A percentile compares a stretch with the other conserved stretches of the same genome.
These are phyloP conservation scores for Kwoniella mangroviensis DNA, from an alignment of 768 basidiomycete genomes.

Conservation along the genomic window DNA sequence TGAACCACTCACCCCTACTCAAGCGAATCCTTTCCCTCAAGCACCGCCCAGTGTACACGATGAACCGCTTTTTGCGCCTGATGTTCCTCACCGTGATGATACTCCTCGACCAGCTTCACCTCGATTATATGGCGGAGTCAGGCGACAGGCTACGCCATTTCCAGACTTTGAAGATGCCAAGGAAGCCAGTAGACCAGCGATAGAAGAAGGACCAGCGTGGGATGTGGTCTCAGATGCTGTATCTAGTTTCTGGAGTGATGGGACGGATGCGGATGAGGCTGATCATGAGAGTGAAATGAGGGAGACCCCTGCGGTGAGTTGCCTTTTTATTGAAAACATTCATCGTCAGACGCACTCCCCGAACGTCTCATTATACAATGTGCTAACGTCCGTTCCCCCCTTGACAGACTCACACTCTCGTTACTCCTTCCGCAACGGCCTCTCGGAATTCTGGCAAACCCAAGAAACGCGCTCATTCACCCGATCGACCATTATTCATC, in stretches of 20 bases:
- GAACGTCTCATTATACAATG: too few species aligned
- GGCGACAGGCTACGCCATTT: neutral
- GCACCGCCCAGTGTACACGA: neutral
- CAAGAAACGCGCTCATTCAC: neutral
- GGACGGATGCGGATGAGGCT: slow-evolving; percentile 14
- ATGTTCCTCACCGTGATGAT: neutral
- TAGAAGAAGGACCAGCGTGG: slow-evolving; percentile 7
- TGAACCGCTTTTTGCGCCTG: neutral
- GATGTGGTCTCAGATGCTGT: slow-evolving; percentile 22
- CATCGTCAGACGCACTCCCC: too few species aligned
- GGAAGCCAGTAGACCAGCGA: neutral
- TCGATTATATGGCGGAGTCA: neutral
- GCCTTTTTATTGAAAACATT: neutral
- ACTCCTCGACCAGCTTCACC: neutral
- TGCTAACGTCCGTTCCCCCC: neutral
- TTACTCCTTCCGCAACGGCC: slow-evolving; percentile 20
- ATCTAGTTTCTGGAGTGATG: slow-evolving; percentile 20
- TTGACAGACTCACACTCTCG: slow-evolving; percentile 5
- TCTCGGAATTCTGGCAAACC: neutral
- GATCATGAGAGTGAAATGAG: slow-evolving; percentile 16
- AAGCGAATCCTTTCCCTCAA: neutral
- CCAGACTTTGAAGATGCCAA: neutral
- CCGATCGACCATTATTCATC: slow-evolving; percentile 21
- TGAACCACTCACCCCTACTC: slow-evolving; percentile 3
- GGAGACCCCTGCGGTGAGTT: slow-evolving; percentile 8